Evolutionary conservation across 768 basidiomycete genomes (phyloP), one percentile per base, ranked within the genome.

Genomic region (Gymnopilus dilepis): DNA sequence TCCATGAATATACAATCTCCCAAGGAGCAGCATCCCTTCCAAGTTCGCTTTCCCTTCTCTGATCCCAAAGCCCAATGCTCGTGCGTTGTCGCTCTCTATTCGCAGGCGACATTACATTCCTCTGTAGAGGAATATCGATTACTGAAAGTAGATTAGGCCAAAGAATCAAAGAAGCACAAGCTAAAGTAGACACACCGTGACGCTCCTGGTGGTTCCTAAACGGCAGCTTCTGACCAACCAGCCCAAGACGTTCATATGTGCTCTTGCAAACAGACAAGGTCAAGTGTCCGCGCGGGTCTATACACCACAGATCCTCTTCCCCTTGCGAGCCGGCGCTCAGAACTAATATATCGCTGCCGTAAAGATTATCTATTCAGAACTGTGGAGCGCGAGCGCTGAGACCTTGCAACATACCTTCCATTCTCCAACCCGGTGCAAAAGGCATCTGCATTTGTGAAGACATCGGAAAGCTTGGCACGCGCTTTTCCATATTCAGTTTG

Each of bases 301-400:
- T 77, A 67, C 87, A 89, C 91, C 91, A 92, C 2, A 79, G 80
- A 61, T 90, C 89, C 30, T 86, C 83, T 5, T 68, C 68, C 31
- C 71, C 50, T n/a, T 37, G 62, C 33, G 69, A 67, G 24, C 72
- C 65, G 3, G 69, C 60, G 60, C 77, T 78, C 17, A 84, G 59
- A 38, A 79, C 74, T 30, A 78, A 72, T 41, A 84, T 65, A 4
- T 68, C 65, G 28, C 83, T 85, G 43, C 6, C 38, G 22, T 55
- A 42, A 21, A 40, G 48, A n/a, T n/a, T n/a, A n/a, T n/a, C n/a
- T n/a, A n/a, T n/a, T n/a, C n/a, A n/a, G n/a, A n/a, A n/a, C n/a
- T n/a, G n/a, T n/a, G n/a, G n/a, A n/a, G n/a, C n/a, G n/a, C n/a
- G n/a, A n/a, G n/a, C n/a, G 33, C 34, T 37, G 15, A 19, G 15